Evolutionary conservation across 2,329 filamentous ascomycete species (phyloP), one percentile per base, ranked within the genome.

Genomic region (Seiridium cupressi): DNA sequence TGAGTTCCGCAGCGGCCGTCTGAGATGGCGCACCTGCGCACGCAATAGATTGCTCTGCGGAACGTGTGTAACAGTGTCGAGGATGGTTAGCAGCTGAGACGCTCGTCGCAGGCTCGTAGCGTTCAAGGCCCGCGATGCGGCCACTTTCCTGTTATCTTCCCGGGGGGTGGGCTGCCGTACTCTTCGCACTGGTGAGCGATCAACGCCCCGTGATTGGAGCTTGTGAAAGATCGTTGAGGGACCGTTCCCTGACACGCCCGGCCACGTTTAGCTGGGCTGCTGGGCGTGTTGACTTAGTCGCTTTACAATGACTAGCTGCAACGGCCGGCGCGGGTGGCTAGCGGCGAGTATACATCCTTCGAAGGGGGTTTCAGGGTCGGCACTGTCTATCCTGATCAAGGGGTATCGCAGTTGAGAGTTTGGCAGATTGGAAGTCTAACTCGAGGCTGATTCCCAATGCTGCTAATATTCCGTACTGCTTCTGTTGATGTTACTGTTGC

Each of bases 171-270:
- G 18, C 38, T 18, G 44, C 31, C 55, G 42, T 44, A 57, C 55
- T 57, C 55, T 44, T 26, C 42, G 32, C 55, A 48, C 55, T 48
- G 55, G 42, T 38, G 34, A 44, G 31, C 55, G 35, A 34, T n/a
- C 9, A 51, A 38, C 10, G 10, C 49, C 49, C 34, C 31, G 13
- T 8, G 31, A 31, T 9, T 35, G 18, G 9, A 13, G 34, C 35
- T 35, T 35, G 35, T 35, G 32, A 31, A 53, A 32, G 49, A 53
- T 53, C 49, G 49, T 35, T 32, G 18, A 51, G 38, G 55, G 55
- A 58, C 55, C 35, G 13, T 58, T 58, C 46, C 55, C 55, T 58
- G 55, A 58, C 55, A 58, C 55, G 46, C 38, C 55, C 55, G 55
- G 55, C 55, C 55, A 46, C 46, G 34, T 58, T 51, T 51, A 58